Evolutionary conservation across 768 basidiomycete genomes (phyloP).

Genomic region (Leccinum uliginosum): DNA sequence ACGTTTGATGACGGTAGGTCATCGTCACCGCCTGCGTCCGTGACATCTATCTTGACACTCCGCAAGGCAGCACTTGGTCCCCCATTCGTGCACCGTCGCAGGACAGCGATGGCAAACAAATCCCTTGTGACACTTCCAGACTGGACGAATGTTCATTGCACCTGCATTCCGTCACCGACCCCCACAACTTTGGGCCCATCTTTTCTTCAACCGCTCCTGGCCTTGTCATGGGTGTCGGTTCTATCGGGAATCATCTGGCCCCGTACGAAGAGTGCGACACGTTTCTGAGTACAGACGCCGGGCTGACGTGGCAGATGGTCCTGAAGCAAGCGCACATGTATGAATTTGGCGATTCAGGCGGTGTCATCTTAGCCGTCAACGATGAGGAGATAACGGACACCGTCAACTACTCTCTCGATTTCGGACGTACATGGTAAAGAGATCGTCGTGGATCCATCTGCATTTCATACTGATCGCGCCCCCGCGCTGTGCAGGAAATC

Average conservation of each 20-base stretch:
- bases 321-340: conserved; percentile 80
- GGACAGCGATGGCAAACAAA: conserved; percentile 58
- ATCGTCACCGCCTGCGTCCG: not conserved
- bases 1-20: conserved; percentile 85
- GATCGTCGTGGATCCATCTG: not conserved
- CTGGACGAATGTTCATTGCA: conserved; percentile 73
- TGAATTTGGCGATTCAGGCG: conserved; percentile 90
- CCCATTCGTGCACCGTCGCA: conserved; percentile 54
- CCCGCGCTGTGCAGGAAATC: conserved; percentile 47
- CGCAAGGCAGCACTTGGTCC: conserved; percentile 67
- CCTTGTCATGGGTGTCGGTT: conserved; percentile 95
- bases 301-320: conserved; percentile 81
- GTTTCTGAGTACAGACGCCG: conserved; percentile 88
- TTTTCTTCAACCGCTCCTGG: conserved; percentile 96
- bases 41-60: not conserved
- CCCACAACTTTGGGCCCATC: conserved; percentile 91
- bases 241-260: conserved; percentile 62
- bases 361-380: conserved; percentile 75
- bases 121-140: conserved; percentile 58
- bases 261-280: conserved; percentile 88
- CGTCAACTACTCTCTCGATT: conserved; percentile 76
- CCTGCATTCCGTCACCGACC: conserved; percentile 85
- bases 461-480: not conserved
- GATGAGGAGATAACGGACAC: conserved; percentile 75
- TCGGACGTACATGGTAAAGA: conserved; percentile 78